Evolutionary conservation across 441 rosid genomes (phyloP), one percentile per base, ranked within the genome.

Genomic region (Aleurites moluccanus): DNA sequence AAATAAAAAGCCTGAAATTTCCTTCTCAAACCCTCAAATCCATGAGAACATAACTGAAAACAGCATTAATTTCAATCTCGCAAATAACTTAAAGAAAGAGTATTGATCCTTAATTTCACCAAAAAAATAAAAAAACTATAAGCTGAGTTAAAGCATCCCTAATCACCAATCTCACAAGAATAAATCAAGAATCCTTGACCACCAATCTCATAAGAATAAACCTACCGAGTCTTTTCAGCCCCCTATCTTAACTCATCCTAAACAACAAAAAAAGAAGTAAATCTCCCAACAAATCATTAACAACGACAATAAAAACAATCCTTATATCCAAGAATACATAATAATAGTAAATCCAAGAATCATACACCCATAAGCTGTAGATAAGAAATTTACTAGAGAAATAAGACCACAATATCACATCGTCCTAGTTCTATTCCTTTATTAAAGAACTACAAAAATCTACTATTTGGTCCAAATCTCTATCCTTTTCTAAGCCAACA

Each of bases 351-450:
- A 96, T 68, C 96, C 97, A 45, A 93, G 83, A 83, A 96, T 89
- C 77, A 92, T 90, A 97, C 97, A 95, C 4, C 98, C 97, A 80
- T 93, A 95, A 42, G 97, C 97, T 3, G 95, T 92, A 30, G 97
- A 91, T 60, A 93, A 71, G 70, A 91, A 90, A 81, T 90, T 95
- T 67, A 93, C 87, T 10, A 96, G 67, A 88, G 85, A 73, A 91
- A 85, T 76, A 96, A 79, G 16, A 92, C 82, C 7, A 89, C 93
- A 0, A 94, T 90, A 64, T 93, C 99, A 0, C 85, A 90, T 21
- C 85, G 85, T 20, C 95, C 97, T 16, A 91, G 63, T 84, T 85
- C 97, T 61, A 95, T 79, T 27, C 95, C 92, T 76, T 85, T 95
- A 1, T 89, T 69, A 45, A 93, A 82, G 76, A 87, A 74, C 61